Evolutionary conservation across 257 asterid genomes (phyloP).

Genomic region (Solanum commersonii): DNA sequence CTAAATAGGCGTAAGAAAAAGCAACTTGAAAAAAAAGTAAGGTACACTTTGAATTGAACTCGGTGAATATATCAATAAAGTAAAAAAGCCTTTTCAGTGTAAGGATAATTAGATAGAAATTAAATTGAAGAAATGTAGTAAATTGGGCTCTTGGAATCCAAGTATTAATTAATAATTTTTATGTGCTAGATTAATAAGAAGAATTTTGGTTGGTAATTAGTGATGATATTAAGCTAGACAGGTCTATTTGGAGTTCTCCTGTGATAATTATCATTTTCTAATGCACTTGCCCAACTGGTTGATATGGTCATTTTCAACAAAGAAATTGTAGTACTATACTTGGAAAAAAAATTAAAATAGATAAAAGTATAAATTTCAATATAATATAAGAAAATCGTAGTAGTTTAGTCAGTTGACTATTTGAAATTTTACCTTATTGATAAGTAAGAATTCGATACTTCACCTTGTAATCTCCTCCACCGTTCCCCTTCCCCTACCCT

Average conservation of each 20-base stretch:
- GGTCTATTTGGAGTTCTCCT: background rate
- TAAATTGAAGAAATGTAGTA: background rate
- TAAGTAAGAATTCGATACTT: too few relatives aligned
- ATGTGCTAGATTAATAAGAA: background rate
- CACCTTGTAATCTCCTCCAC: background rate
- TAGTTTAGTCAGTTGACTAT: too few relatives aligned
- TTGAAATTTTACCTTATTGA: too few relatives aligned
- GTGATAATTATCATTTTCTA: background rate
- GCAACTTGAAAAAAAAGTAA: too few relatives aligned
- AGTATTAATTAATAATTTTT: background rate
- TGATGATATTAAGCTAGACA: background rate
- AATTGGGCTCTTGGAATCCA: background rate
- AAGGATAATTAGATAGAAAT: background rate
- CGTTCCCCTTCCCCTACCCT: background rate
- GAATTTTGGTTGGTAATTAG: background rate
- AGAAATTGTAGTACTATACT: background rate
- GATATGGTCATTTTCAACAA: background rate
- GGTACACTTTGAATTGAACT: too few relatives aligned
- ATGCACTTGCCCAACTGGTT: background rate
- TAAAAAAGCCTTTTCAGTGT: background rate
- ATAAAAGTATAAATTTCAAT: background rate
- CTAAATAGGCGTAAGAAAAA: too few relatives aligned
- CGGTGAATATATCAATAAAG: background rate
- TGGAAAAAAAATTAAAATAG: background rate
- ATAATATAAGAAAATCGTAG: background rate